These are phyloP conservation scores for Hygrophorus pudorinus DNA, from an alignment of 768 basidiomycete genomes.

Conservation along the genomic window DNA sequence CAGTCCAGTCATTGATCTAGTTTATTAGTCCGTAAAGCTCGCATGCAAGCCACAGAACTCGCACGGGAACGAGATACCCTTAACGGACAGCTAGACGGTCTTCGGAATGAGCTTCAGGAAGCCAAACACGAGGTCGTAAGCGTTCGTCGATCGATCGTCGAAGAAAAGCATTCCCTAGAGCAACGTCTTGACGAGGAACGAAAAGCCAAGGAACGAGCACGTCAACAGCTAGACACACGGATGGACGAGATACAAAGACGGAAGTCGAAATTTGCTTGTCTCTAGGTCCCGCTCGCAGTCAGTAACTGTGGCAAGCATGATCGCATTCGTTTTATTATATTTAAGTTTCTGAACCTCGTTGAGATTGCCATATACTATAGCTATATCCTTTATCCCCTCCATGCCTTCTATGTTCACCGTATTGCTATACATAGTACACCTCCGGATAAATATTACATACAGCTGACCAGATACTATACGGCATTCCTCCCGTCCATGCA, in stretches of 20 bases:
- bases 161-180: constrained; percentile 84
- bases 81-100: constrained; percentile 49
- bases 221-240: constrained; percentile 77
- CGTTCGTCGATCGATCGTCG: constrained; percentile 70
- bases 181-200: constrained; percentile 80
- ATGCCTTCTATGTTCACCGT: too few species aligned
- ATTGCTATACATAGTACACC: constrained; percentile 8
- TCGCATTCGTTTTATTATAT: not conserved
- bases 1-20: constrained; percentile 3
- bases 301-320: too few species aligned
- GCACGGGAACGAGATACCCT: constrained; percentile 78
- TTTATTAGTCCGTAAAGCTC: constrained; percentile 83
- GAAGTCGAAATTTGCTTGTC: constrained; percentile 88
- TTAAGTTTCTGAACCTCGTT: not conserved
- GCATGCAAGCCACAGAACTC: constrained; percentile 87
- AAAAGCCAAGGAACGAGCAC: constrained; percentile 78
- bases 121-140: constrained; percentile 71
- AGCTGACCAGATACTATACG: too few species aligned
- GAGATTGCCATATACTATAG: not conserved
- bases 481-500: too few species aligned
- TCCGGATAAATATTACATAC: constrained; percentile 7
- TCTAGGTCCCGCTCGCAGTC: too few species aligned
- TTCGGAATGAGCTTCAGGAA: constrained; percentile 67
- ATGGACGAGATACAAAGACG: constrained; percentile 80
- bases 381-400: too few species aligned